Base-by-base conservation (phyloP, 73 alveolate species). In the Symbiodinium pilosum region DNA sequence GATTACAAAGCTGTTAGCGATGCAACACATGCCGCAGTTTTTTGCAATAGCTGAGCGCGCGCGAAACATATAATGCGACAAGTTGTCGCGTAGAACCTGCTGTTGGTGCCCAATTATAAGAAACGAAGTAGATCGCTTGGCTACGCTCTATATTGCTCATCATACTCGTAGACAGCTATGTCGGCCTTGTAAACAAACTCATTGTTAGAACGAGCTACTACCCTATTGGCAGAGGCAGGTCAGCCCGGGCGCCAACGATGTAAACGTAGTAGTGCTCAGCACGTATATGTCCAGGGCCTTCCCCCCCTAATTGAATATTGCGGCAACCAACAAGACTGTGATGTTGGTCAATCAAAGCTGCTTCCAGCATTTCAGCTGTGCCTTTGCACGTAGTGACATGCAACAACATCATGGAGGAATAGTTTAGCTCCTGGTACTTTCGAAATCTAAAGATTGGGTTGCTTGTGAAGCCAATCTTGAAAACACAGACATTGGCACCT, bases 181-280 rank as follows among this genome's bases (percentile, higher is more conserved):
- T n/a, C n/a, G n/a, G n/a, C n/a, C n/a, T n/a, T n/a, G n/a, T n/a
- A n/a, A n/a, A n/a, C n/a, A n/a, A n/a, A n/a, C n/a, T n/a, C n/a
- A n/a, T n/a, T n/a, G n/a, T n/a, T n/a, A n/a, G n/a, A n/a, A n/a
- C n/a, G n/a, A n/a, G n/a, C n/a, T n/a, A n/a, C n/a, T n/a, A n/a
- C n/a, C 77, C 77, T 18, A 64, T 87, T 54, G 85, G 84, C 42
- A 56, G 54, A 28, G 3, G 8, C 3, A 18, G 54, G 41, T 91
- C 97, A 11, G 97, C 97, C 2, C 97, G 64, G 38, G 97, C 97
- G 21, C 88, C 97, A 41, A 91, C 97, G 42, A 69, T 88, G 32
- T 91, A 91, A 30, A 91, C 97, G 43, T 68, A 91, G 32, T 39
- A 59, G 14, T 41, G 51, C 9, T 40, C 43, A 20, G 75, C 88